phyloP scores from a whole-genome alignment of 108 stramenopile species.

The Stephanodiscus minutulus region DNA sequence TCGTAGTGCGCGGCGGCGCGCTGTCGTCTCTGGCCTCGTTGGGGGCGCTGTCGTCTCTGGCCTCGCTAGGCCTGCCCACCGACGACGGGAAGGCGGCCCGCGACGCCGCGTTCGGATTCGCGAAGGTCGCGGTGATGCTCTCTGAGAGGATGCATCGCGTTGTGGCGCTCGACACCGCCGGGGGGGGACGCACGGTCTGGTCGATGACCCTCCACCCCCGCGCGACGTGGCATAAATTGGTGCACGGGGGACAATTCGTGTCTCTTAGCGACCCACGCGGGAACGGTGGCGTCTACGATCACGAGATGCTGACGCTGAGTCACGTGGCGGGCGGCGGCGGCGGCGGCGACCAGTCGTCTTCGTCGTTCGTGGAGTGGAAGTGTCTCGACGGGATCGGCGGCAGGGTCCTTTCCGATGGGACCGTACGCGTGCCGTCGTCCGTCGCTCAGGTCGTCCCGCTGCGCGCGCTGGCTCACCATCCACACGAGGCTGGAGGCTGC shows the following conservation, averaged over 20 bases:
- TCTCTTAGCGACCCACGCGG: conserved; percentile 62
- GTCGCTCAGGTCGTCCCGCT: conserved; percentile 75
- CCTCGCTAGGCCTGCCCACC: conserved; percentile 32
- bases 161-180: conserved; percentile 65
- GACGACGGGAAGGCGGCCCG: conserved; percentile 48
- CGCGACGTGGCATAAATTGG: conserved; percentile 70
- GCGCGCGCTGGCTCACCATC: conserved; percentile 41
- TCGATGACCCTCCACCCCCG: conserved; percentile 58
- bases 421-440: conserved; percentile 41
- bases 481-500: conserved; percentile 52
- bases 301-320: conserved; percentile 67
- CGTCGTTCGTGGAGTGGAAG: conserved; percentile 59
- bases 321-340: conserved; percentile 8
- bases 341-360: neutral
- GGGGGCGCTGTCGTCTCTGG: conserved; percentile 19
- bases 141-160: conserved; percentile 61
- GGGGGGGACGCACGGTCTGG: conserved; percentile 60
- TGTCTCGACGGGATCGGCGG: conserved; percentile 82
- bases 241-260: conserved; percentile 73
- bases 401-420: conserved; percentile 53
- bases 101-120: conserved; percentile 78
- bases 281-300: conserved; percentile 72
- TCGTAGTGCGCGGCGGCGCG: conserved; percentile 40
- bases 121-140: conserved; percentile 75
- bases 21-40: conserved; percentile 26